phyloP scores from a whole-genome alignment of 2,329 filamentous ascomycete genomes.

The Fusarium kyushuense region DNA sequence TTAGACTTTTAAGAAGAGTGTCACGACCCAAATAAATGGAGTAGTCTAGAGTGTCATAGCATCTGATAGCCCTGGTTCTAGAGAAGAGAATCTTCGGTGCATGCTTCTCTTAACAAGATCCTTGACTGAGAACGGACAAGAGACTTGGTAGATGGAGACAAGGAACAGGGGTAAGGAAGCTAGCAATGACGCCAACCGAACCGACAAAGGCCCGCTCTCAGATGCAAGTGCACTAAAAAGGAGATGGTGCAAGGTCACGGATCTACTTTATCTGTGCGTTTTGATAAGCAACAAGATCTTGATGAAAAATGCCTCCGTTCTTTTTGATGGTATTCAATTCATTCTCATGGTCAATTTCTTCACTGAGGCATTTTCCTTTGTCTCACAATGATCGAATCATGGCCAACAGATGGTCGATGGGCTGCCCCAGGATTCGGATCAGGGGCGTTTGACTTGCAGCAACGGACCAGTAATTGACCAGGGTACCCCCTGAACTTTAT shows the following conservation, averaged over 20 bases:
- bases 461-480: not conserved
- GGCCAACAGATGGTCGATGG: conserved; percentile 34
- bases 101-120: conserved; percentile 16
- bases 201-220: not conserved
- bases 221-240: not conserved
- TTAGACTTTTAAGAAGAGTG: conserved; percentile 9
- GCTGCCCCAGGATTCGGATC: conserved; percentile 23
- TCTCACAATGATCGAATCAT: not conserved
- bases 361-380: conserved; percentile 9
- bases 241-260: not conserved
- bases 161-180: conserved; percentile 8
- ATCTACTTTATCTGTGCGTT: not conserved
- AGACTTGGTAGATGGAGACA: conserved; percentile 6
- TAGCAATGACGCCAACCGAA: conserved; percentile 27
- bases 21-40: not conserved
- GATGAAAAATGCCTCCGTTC: not conserved
- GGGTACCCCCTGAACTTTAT: conserved; percentile 17
- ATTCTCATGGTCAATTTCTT: conserved; percentile 4
- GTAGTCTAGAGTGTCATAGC: not conserved
- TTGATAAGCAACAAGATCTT: not conserved
- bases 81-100: conserved; percentile 31
- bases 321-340: conserved; percentile 18
- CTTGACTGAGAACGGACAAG: conserved; percentile 24
- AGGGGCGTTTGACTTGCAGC: conserved; percentile 43
- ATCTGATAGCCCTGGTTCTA: conserved; percentile 14